Conservation (phyloP, 2,329 filamentous ascomycete genomes). For the Zymoseptoria brevis region DNA sequence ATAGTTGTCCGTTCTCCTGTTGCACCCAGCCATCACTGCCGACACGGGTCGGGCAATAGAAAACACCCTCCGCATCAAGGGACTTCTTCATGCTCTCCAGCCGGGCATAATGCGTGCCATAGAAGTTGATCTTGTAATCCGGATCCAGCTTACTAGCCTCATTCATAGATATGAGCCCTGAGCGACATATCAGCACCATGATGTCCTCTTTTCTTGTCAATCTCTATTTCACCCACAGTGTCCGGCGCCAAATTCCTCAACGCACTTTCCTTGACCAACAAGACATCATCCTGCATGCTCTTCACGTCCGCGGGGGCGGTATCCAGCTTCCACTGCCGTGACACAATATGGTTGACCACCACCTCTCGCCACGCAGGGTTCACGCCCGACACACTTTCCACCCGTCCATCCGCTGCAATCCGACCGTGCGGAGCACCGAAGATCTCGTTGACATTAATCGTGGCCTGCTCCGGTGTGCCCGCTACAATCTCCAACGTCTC, state of each 20-base stretch:
- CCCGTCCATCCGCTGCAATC: slow-evolving; percentile 30
- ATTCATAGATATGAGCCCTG: slow-evolving; percentile 32
- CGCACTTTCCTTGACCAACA: slow-evolving; percentile 25
- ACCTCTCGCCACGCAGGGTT: slow-evolving; percentile 47
- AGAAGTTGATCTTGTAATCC: slow-evolving; percentile 12
- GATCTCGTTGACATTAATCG: slow-evolving; percentile 32
- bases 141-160: slow-evolving; percentile 23
- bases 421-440: slow-evolving; percentile 26
- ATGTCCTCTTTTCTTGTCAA: not conserved
- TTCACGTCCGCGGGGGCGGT: slow-evolving; percentile 8
- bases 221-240: slow-evolving; percentile 3
- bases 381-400: slow-evolving; percentile 40
- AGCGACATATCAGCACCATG: not conserved
- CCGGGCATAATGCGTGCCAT: slow-evolving; percentile 12
- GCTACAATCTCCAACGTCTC: slow-evolving; percentile 19
- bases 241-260: slow-evolving; percentile 28
- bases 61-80: slow-evolving; percentile 10
- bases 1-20: slow-evolving; percentile 6
- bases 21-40: slow-evolving; percentile 13
- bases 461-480: slow-evolving; percentile 19
- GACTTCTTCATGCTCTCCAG: slow-evolving; percentile 10
- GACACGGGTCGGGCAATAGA: slow-evolving; percentile 17
- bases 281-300: slow-evolving; percentile 25
- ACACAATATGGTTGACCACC: slow-evolving; percentile 28
- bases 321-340: slow-evolving; percentile 18